Evolutionary conservation across 345 rosid species (phyloP), one percentile per base, ranked within the genome.

Genomic region (Dimocarpus longan): DNA sequence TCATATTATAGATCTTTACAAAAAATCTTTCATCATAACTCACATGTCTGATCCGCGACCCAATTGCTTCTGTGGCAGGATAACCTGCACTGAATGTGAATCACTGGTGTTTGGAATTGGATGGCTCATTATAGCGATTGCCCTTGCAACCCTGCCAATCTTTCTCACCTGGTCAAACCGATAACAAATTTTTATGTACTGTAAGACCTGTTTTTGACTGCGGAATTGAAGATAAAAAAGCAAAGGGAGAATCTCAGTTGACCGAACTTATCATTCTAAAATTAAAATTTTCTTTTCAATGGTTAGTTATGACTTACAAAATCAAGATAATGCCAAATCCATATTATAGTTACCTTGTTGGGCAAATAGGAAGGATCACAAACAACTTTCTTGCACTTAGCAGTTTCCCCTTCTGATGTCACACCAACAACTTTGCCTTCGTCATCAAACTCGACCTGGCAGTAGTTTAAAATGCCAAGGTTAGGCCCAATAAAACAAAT

Each of bases 401-500:
- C 99, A 78, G 99, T 97, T 90, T 91, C 97, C 68, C 99, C 98
- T 85, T 94, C 99, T 12, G 99, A 96, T 39, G 98, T 93, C 67
- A 97, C 99, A 80, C 98, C 99, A 54, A 16, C 3, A 76, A 88
- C 99, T 85, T 90, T 88, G 39, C 99, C 97, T 86, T 93, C 97
- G 64, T 87, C 95, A 46, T 97, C 84, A 5, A 92, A 97, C 86
- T 93, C 98, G 26, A 93, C 98, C 98, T 97, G 88, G 73, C 68
- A 82, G 63, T 40, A 76, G 19, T 79, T 70, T 50, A 80, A 76
- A 59, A 81, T 74, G 13, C 76, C 44, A 60, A 71, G 56, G 71
- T 77, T 67, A 62, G 44, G 8, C 60, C 56, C 16, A 40, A 37
- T 13, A 68, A 76, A 79, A 5, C 8, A 77, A 5, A 64, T 43